phyloP scores from a whole-genome alignment of 768 basidiomycete genomes.

The Tulasnella sp. region DNA sequence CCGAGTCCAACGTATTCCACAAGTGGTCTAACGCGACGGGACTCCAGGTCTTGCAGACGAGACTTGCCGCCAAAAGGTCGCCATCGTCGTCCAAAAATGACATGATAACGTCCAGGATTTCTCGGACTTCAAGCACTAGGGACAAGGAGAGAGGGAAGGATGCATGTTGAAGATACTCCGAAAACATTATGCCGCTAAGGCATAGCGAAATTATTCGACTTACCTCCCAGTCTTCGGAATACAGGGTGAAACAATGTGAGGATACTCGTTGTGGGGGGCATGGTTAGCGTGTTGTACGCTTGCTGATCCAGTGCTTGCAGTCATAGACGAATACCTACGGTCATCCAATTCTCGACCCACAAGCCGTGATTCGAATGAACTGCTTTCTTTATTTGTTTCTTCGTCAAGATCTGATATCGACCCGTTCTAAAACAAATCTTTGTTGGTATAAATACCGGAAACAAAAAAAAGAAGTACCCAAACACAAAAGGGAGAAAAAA shows the following conservation, averaged over 20 bases:
- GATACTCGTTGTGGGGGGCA: neutral
- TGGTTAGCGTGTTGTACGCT: neutral
- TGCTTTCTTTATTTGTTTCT: too few relatives aligned
- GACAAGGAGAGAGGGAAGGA: neutral
- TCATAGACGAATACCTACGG: neutral
- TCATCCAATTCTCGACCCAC: neutral
- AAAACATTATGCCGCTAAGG: neutral
- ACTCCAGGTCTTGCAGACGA: neutral
- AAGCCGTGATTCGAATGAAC: neutral
- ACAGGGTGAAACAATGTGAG: neutral
- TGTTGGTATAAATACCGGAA: too few relatives aligned
- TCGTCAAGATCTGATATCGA: too few relatives aligned
- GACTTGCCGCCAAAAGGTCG: neutral
- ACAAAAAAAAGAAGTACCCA: too few relatives aligned
- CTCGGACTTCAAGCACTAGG: neutral
- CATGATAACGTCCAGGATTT: neutral
- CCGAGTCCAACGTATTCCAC: neutral
- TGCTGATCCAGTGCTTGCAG: neutral
- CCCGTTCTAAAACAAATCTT: too few relatives aligned
- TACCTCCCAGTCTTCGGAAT: neutral
- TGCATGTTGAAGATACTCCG: neutral
- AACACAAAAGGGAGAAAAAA: too few relatives aligned
- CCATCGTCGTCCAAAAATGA: neutral
- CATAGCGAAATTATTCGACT: neutral
- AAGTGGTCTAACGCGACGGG: neutral